Evolutionary conservation across 2,329 filamentous ascomycete species (phyloP), one percentile per base, ranked within the genome.

Genomic region (Pseudogymnoascus sp.): DNA sequence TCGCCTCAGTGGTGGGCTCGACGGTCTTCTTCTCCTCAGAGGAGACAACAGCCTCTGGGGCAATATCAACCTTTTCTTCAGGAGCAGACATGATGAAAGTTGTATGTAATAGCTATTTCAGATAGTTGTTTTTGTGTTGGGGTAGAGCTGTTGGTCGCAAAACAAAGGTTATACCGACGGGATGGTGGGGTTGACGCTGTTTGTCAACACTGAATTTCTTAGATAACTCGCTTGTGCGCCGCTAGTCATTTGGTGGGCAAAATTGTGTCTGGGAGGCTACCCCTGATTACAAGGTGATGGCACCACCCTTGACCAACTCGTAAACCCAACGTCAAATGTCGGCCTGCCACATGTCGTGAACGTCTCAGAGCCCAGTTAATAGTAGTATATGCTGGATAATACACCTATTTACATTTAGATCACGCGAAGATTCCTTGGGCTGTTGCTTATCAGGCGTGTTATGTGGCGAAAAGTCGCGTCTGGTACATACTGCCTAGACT

Each of bases 1-100:
- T 72, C 68, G 43, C 34, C 43, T 59, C 60, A 60, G 38, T 25
- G 59, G 59, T 47, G 8, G 59, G 35, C 57, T 74, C 72, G 22
- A 72, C 71, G 57, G 59, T 47, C 71, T 70, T 75, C 73, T 76
- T 76, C 76, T 77, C 77, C 69, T 77, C 77, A 72, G 78, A 77
- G 37, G 57, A 25, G 67, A 77, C 77, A 66, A 75, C 76, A 68
- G 71, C 71, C 61, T 59, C 58, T 35, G 65, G 63, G 16, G 20
- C 25, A 18, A 30, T 60, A 6, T 61, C 58, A 12, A 50, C 47
- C 41, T 68, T 57, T 16, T 34, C 41, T 39, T 60, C 60, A 43
- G 57, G 32, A 57, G 30, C 14, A 34, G 58, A 60, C 60, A 60
- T 62, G 60, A 43, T 60, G 34, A 57, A 70, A 69, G 65, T 43